Base-by-base conservation (phyloP, 73 alveolate genomes). In the Stentor coeruleus region DNA sequence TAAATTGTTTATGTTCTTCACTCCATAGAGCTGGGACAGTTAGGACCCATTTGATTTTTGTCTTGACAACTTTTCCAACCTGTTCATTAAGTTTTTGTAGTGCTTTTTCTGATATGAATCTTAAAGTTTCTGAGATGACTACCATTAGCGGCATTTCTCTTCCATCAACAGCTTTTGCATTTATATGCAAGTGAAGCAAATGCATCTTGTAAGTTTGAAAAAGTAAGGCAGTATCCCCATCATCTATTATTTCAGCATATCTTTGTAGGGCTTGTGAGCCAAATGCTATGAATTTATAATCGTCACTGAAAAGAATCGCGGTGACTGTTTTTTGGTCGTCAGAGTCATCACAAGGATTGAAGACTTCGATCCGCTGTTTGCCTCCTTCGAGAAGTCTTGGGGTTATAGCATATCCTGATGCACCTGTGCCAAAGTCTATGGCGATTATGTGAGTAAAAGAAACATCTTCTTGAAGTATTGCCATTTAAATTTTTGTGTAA, bases 11-110 rank as follows among this genome's bases (percentile, higher is more conserved):
- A 85, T 95, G 98, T 77, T 97, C 98, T 88, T 97, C 99, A 38
- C 97, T 88, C 98, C 99, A 97, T 58, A 97, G 88, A 3, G 99
- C 99, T 3, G 99, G 99, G 72, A 97, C 99, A 20, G 99, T 97
- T 37, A 97, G 90, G 0, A 97, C 99, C 99, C 99, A 97, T 85
- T 98, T 95, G 75, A 97, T 94, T 84, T 97, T 97, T 33, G 98
- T 91, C 39, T 92, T 90, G 33, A 95, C 90, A 3, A 97, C 99
- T 82, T 95, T 97, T 3, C 99, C 99, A 4, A 97, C 91, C 84
- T 97, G 96, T 79, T 97, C 99, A 72, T 89, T 87, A 66, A 97
- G 89, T 84, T 97, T 97, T 83, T 92, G 96, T 35, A 95, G 40
- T 33, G 99, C 99, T 90, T 89, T 92, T 66, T 95, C 93, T 49